Evolutionary conservation across 2,329 filamentous ascomycete species (phyloP), one percentile per base, ranked within the genome.

Genomic region (Intubia oerlemansii): DNA sequence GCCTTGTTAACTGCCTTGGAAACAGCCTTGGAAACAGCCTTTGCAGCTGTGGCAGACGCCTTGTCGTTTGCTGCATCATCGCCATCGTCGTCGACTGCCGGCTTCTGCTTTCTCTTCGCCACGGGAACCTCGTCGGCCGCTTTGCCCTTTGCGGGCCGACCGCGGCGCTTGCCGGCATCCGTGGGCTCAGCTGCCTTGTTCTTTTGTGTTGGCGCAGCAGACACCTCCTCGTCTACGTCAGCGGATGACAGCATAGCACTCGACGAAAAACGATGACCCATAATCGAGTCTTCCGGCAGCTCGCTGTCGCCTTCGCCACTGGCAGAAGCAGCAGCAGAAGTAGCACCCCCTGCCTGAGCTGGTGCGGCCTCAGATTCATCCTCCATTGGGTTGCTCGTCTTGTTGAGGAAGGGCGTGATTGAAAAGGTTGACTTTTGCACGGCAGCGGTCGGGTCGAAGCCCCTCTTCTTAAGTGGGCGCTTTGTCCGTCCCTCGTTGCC

Each of bases 361-460:
- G 29, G 15, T 7, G 14, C 27, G 10, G 44, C 42, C 5, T 39
- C 34, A 3, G 47, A 46, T 1, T 49, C 48, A 13, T n/a, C n/a
- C n/a, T 57, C 54, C 9, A 43, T 36, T 10, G 73, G 53, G 37
- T 57, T 72, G 35, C 60, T 45, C 5, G 48, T 57, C 48, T 62
- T 69, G 48, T 84, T 91, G 35, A 95, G 58, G 55, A 91, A 93
- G 0, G 85, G 85, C 0, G 85, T 95, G 37, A 93, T 81, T 4
- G 82, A 92, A 49, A 95, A 93, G 3, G 65, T 72, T 1, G 84
- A 93, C 49, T 92, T 93, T 44, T 91, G 80, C 17, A 78, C 81
- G 5, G 77, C 56, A 31, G 68, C 52, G 2, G 65, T 60, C 21
- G 66, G 62, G 13, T 69, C 63, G 17, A 55, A 47, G 27, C 55